These are phyloP conservation scores for Calamus simplicifolius DNA, from an alignment of 176 grass and related monocot genomes.

Conservation along the genomic window DNA sequence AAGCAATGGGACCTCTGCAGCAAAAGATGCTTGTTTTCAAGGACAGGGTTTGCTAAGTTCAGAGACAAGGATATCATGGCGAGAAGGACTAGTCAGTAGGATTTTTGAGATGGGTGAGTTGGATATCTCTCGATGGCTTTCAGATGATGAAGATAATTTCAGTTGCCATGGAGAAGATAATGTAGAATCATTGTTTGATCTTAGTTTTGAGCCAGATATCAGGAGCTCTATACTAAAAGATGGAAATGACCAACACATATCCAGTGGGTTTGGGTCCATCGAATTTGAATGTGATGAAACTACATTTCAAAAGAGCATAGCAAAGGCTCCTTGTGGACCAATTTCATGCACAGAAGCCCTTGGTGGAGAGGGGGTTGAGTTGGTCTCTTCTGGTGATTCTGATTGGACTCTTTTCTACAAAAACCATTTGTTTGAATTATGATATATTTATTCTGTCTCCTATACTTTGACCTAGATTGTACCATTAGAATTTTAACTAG, in stretches of 20 bases:
- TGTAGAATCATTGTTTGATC: background rate
- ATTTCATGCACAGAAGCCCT: constrained; percentile 54
- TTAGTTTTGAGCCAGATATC: constrained; percentile 9
- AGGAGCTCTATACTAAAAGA: constrained; percentile 17
- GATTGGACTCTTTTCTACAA: constrained; percentile 83
- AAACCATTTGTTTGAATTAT: constrained; percentile 71
- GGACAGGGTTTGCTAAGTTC: constrained; percentile 5
- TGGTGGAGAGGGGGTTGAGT: constrained; percentile 56
- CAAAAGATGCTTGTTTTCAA: constrained; percentile 14
- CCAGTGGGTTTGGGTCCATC: constrained; percentile 42
- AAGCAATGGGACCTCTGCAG: constrained; percentile 20
- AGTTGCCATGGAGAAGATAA: background rate
- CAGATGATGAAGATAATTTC: constrained; percentile 63
- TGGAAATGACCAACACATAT: constrained; percentile 14
- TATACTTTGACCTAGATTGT: background rate
- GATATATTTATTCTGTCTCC: constrained; percentile 13
- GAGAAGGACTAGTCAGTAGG: constrained; percentile 81
- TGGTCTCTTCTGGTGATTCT: constrained; percentile 56
- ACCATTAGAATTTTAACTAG: background rate
- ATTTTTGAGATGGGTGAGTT: constrained; percentile 77
- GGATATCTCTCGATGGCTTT: constrained; percentile 65
- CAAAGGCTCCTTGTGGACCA: background rate
- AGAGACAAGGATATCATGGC: constrained; percentile 71
- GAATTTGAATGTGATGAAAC: constrained; percentile 26
- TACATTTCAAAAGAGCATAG: constrained; percentile 13